A percentile compares a stretch with the other conserved stretches of the same genome.
These are phyloP conservation scores for Penicillium brasilianum DNA, from an alignment of 2,329 filamentous ascomycete genomes.

Conservation along the genomic window DNA sequence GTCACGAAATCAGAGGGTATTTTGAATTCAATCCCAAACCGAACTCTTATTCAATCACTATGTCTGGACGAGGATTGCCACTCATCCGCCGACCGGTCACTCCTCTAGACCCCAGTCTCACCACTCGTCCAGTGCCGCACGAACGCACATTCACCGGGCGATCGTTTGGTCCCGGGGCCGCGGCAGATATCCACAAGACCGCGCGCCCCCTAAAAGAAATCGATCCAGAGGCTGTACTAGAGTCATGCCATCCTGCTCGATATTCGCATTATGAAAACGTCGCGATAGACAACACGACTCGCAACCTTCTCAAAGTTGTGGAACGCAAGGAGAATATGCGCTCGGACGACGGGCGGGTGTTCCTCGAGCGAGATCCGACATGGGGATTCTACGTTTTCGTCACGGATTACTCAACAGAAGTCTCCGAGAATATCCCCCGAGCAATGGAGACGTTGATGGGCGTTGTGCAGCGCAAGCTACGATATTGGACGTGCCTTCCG, in stretches of 20 bases:
- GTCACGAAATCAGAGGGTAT: too few species aligned
- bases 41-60: neutral
- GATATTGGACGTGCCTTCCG: neutral
- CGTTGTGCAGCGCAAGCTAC: neutral
- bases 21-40: too few species aligned
- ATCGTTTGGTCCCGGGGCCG: neutral
- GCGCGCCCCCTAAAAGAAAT: neutral
- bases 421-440: neutral
- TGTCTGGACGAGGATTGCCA: neutral
- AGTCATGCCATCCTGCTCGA: too few species aligned
- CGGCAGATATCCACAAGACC: neutral
- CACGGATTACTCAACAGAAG: neutral
- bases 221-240: neutral
- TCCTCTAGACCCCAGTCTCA: neutral
- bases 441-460: neutral
- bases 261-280: neutral
- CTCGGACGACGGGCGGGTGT: neutral
- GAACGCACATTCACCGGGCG: neutral
- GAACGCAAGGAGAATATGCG: neutral
- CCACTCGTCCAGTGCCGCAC: neutral
- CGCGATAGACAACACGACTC: neutral
- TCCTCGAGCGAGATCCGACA: neutral
- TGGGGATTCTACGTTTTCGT: constrained; percentile 3
- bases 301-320: neutral
- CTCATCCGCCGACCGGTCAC: neutral